These are phyloP conservation scores for Puccinia brachypodii DNA, from an alignment of 1,284 basidiomycete species.

Conservation along the genomic window DNA sequence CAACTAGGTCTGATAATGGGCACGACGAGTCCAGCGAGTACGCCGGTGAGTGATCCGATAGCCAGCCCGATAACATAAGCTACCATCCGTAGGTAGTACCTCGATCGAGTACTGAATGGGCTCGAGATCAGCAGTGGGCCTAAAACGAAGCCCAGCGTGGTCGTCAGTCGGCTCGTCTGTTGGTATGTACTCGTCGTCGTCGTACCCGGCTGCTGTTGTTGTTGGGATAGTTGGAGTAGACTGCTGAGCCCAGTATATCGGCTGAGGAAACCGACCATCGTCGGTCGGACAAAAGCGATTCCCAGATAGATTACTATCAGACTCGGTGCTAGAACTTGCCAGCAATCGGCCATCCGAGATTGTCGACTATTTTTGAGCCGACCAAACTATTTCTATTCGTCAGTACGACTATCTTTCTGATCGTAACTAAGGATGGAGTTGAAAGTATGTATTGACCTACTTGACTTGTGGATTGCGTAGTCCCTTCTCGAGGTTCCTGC, in stretches of 20 bases:
- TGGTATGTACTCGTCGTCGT: background rate
- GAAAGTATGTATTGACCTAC: too few species aligned
- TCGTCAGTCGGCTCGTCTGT: background rate
- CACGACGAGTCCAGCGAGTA: slow-evolving; percentile 17
- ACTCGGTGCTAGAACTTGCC: background rate
- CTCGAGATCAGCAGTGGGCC: slow-evolving; percentile 20
- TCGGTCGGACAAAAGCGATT: background rate
- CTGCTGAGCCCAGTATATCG: background rate
- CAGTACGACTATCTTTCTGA: too few species aligned
- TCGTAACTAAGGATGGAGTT: too few species aligned
- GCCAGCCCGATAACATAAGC: slow-evolving; percentile 32
- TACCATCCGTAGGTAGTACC: slow-evolving; percentile 31
- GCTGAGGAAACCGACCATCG: slow-evolving; percentile 6
- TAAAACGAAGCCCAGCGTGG: background rate
- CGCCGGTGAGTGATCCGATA: slow-evolving; percentile 35
- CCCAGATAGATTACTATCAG: background rate
- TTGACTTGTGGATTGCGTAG: too few species aligned
- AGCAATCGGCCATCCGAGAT: slow-evolving; percentile 8
- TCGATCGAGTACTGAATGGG: slow-evolving; percentile 18
- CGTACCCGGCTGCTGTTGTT: background rate
- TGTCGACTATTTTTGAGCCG: too few species aligned
- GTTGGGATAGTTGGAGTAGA: background rate
- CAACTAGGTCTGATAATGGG: slow-evolving; percentile 20
- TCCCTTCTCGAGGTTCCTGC: too few species aligned
- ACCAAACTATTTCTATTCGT: too few species aligned